Base-by-base conservation (phyloP, 2,329 filamentous ascomycete genomes). In the Coniochaeta prunicola region DNA sequence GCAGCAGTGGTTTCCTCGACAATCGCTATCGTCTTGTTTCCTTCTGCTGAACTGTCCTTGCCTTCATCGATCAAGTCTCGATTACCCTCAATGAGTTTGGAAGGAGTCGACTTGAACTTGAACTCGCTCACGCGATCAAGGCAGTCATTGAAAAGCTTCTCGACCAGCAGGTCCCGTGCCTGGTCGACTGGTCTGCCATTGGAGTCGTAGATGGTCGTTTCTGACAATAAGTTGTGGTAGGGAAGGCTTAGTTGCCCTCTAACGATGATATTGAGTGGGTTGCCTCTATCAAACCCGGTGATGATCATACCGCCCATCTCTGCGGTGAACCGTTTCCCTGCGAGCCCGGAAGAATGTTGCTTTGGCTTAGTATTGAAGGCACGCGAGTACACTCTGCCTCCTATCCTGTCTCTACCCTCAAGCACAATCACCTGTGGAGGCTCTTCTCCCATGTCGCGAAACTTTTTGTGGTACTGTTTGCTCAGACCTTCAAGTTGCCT, bases 241-340 rank as follows among this genome's bases (percentile, higher is more conserved):
- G 87, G 87, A 21, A 99, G 81, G 28, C 89, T 90, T 55, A 99
- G 81, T 73, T 99, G 96, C 17, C 91, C 92, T 64, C 94, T 87
- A 59, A 99, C 87, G 60, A 99, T 85, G 55, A 92, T 85, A 70
- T 97, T 96, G 65, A 99, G 77, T 5, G 94, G 94, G 66, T 99
- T 99, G 19, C 96, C 96, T 64, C 91, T 85, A 64, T 97, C 92
- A 70, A 97, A 99, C 0, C 94, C 94, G 34, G 96, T 97, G 61
- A 99, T 92, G 61, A 99, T 97, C 80, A 99, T 96, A 58, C 93
- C 94, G 30, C 94, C 94, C 87, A 97, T 96, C 71, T 99, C 94
- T 33, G 91, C 94, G 21, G 92, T 97, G 68, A 88, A 89, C 56
- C 85, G 78, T 61, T 79, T 82, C 9, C 78, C 80, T 74, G 82